Percentiles rank a stretch among this genome's conserved stretches.
phyloP scores from a whole-genome alignment of 2,329 filamentous ascomycete genomes.

The Aspergillus brunneoviolaceus region DNA sequence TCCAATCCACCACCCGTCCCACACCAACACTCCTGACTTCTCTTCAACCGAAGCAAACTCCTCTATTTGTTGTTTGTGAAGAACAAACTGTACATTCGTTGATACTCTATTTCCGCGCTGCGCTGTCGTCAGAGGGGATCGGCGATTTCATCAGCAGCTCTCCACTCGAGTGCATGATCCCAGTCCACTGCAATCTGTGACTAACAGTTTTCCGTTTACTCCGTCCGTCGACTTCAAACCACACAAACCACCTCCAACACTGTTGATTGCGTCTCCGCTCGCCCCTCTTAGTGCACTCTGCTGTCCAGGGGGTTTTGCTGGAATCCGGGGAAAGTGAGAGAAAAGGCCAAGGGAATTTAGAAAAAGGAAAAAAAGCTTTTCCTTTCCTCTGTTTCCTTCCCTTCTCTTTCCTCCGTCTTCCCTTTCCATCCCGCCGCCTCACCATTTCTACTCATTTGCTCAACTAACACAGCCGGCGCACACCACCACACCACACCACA shows the following conservation, averaged over 20 bases:
- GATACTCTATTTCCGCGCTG: background rate
- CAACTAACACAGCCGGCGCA: background rate
- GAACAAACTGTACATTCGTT: conserved; percentile 1
- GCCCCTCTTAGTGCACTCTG: conserved; percentile 20
- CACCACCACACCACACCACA: background rate
- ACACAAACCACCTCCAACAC: conserved; percentile 10
- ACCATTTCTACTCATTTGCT: background rate
- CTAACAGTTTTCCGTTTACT: conserved; percentile 35
- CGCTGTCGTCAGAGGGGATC: background rate
- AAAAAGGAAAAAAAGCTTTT: conserved; percentile 20
- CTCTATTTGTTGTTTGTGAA: background rate
- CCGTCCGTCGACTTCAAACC: background rate
- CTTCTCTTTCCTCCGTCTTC: conserved; percentile 16
- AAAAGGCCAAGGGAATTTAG: background rate
- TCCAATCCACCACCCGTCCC: background rate
- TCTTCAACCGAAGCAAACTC: background rate
- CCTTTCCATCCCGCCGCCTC: conserved; percentile 7
- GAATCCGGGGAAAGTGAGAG: conserved; percentile 32
- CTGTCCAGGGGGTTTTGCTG: conserved; percentile 21
- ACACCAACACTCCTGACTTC: background rate
- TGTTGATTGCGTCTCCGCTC: conserved; percentile 17
- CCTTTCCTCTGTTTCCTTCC: conserved; percentile 15
- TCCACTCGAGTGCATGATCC: conserved; percentile 14
- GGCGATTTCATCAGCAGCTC: conserved; percentile 3
- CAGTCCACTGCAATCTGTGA: conserved; percentile 30